These are phyloP conservation scores for Oryza meridionalis DNA, from an alignment of 176 grass and related monocot species.

Conservation along the genomic window DNA sequence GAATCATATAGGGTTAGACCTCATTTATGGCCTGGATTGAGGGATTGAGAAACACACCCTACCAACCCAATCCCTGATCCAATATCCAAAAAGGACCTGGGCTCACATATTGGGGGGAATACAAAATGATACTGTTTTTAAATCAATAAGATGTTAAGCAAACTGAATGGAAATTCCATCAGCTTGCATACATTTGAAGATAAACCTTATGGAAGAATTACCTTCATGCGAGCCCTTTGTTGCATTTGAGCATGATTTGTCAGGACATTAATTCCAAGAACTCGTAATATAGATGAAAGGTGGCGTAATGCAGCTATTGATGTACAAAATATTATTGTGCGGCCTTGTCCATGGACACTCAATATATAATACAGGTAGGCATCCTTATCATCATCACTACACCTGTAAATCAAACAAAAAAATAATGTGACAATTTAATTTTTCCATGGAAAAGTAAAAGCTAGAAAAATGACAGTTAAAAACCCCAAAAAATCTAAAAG, in stretches of 20 bases:
- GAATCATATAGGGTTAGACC: neutral
- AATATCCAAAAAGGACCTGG: neutral
- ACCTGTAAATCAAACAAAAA: constrained; percentile 56
- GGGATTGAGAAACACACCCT: neutral
- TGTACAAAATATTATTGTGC: constrained; percentile 92
- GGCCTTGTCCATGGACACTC: constrained; percentile 87
- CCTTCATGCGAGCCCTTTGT: constrained; percentile 98
- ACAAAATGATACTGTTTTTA: neutral
- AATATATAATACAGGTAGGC: constrained; percentile 91
- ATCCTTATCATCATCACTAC: constrained; percentile 91
- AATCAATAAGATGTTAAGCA: constrained; percentile 15
- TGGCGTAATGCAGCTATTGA: constrained; percentile 90
- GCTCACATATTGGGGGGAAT: neutral
- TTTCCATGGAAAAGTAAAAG: constrained; percentile 32
- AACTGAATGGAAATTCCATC: constrained; percentile 5
- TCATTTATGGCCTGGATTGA: neutral
- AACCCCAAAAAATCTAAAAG: neutral
- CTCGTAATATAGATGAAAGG: constrained; percentile 69
- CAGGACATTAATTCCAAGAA: constrained; percentile 67
- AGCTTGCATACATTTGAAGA: neutral
- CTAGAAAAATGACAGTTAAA: constrained; percentile 6
- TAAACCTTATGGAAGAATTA: constrained; percentile 37
- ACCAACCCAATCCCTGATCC: neutral
- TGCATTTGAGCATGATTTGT: constrained; percentile 99
- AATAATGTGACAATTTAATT: constrained; percentile 3